A percentile compares a stretch with the other conserved stretches of the same genome.
phyloP scores from a whole-genome alignment of 2,329 filamentous ascomycete genomes.

The Leptographium flavum region DNA sequence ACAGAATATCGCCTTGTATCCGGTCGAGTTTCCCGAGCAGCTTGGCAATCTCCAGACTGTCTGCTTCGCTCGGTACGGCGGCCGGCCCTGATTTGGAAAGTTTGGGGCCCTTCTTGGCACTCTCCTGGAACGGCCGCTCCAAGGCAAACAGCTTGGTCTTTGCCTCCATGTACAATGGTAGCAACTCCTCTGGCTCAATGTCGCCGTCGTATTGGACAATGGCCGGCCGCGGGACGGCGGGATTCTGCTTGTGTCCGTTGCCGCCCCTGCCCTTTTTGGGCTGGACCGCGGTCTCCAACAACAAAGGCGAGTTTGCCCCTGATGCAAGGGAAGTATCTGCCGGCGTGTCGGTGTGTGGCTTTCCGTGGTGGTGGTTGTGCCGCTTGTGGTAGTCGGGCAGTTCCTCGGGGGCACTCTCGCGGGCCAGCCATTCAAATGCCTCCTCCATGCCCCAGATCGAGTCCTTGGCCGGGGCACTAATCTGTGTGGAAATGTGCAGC shows the following conservation, averaged over 20 bases:
- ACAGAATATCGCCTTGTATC: slow-evolving; percentile 66
- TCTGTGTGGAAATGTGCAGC: slow-evolving; percentile 50
- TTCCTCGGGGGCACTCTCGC: slow-evolving; percentile 54
- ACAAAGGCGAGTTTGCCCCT: slow-evolving; percentile 33
- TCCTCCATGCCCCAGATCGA: slow-evolving; percentile 77
- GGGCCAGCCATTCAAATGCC: slow-evolving; percentile 78
- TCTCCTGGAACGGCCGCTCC: slow-evolving; percentile 36
- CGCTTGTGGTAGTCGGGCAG: slow-evolving; percentile 55
- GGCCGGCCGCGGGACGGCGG: slow-evolving; percentile 25
- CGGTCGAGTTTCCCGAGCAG: slow-evolving; percentile 59
- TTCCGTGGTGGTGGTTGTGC: slow-evolving; percentile 20
- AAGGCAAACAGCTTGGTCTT: slow-evolving; percentile 54
- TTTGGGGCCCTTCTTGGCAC: slow-evolving; percentile 18
- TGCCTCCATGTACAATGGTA: slow-evolving; percentile 63
- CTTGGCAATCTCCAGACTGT: slow-evolving; percentile 41
- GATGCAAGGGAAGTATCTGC: slow-evolving; percentile 35
- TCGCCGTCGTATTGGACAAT: slow-evolving; percentile 48
- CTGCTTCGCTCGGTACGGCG: slow-evolving; percentile 9
- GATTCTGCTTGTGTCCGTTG: slow-evolving; percentile 14
- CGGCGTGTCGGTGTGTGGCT: slow-evolving; percentile 29
- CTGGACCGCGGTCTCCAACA: slow-evolving; percentile 20
- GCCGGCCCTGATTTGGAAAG: slow-evolving; percentile 19
- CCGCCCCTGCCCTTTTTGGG: slow-evolving; percentile 22
- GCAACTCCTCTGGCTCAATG: slow-evolving; percentile 59
- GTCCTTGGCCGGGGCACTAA: slow-evolving; percentile 43